Base-by-base conservation (phyloP, 2,329 filamentous ascomycete species). In the Nectriaceae sp. region DNA sequence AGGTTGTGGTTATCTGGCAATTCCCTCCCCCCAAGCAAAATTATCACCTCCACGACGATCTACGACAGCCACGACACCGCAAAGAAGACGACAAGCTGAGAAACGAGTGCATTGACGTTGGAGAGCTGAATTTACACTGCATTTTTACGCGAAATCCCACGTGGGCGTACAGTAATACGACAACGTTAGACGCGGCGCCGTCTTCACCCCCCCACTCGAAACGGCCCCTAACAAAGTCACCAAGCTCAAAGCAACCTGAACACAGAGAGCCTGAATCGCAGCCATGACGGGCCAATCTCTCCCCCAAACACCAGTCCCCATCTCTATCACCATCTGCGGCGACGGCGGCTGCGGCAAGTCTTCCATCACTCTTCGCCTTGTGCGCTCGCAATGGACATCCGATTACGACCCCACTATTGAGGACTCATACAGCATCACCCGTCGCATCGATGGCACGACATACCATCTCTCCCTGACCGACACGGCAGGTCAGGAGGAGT, bases 401-500 rank as follows among this genome's bases (percentile, higher is more conserved):
- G 89, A 92, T 68, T 90, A 90, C 70, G 87, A 89, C 71, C 87
- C 87, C 15, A 89, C 87, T 29, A 89, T 89, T 69, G 87, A 90
- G 71, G 89, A 94, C 76, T 90, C 87, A 59, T 94, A 94, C 76
- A 87, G 83, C 61, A 85, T 94, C 53, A 92, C 89, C 42, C 87
- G 89, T 57, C 82, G 79, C 60, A 84, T 94, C 67, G 89, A 93
- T 62, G 89, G 89, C 63, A 79, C 93, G 44, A 84, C 83, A 42
- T 93, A 92, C 77, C 87, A 89, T 68, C 83, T 94, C 29, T 78
- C 80, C 41, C 79, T 94, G 42, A 93, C 88, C 50, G 89, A 94
- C 74, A 93, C 89, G 1, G 89, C 89, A 21, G 89, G 89, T n/a
- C 89, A 94, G 69, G 89, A 94, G 72, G 89, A 94, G 72, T 94